Evolutionary conservation across 177 flowering plant species (phyloP), one percentile per base, ranked within the genome.

Genomic region (Vitis hybrid): DNA sequence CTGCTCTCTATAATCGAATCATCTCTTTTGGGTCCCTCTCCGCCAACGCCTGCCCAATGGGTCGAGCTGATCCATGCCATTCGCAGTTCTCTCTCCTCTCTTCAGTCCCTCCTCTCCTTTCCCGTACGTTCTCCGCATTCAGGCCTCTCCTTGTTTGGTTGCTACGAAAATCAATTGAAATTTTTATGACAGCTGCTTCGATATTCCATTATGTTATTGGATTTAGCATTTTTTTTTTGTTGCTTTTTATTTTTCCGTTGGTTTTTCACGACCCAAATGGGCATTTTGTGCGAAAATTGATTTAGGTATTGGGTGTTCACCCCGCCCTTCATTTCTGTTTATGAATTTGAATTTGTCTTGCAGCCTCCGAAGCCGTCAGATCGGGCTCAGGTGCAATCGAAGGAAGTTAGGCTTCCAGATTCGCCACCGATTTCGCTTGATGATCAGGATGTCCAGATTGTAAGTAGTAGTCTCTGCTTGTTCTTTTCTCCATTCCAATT

Each of bases 381-480:
- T 63, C 83, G 97, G 9, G 69, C 91, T 50, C 92, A 89, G 71
- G 90, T 92, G 4, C 88, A 91, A 77, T 89, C 92, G 2, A 88
- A 78, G 60, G 92, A 91, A 81, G 97, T 94, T 35, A 81, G 97
- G 75, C 90, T 92, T 64, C 94, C 93, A 0, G 97, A 89, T 75
- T 86, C 91, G 5, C 74, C 90, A 1, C 86, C 91, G 12, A 86
- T 93, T 13, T 75, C 95, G 1, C 91, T 96, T 1, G 98, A 94
- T 62, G 97, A 92, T 67, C 97, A 91, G 70, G 99, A 96, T 67
- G 92, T 89, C 50, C 90, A 86, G 65, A 91, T 94, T 81, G 99
- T 96, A n/a, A 83, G 95, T 80, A 40, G 7, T 40, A 40, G 46
- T 67, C 4, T 5, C 32, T 6, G 3, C 21, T n/a, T 7, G 13